Evolutionary conservation across 2,329 filamentous ascomycete species (phyloP).

Genomic region (Trichoderma guizhouense): DNA sequence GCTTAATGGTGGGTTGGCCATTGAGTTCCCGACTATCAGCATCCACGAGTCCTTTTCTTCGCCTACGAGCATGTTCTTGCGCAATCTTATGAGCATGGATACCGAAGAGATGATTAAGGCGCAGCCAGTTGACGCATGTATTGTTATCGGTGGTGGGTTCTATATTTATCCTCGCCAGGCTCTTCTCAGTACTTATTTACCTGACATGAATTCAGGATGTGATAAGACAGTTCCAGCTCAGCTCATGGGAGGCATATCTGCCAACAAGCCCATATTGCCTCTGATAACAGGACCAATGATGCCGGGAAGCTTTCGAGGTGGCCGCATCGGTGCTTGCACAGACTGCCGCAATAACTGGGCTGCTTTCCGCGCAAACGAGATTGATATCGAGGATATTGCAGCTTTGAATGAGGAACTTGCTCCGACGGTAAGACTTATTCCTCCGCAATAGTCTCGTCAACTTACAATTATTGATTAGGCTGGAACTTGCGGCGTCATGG

Average conservation of each 20-base stretch:
- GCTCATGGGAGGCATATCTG: constrained; percentile 71
- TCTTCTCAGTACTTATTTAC: background rate
- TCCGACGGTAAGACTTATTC: constrained; percentile 52
- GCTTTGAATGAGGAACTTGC: constrained; percentile 70
- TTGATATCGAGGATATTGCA: constrained; percentile 70
- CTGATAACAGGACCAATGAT: constrained; percentile 73
- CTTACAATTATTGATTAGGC: constrained; percentile 36
- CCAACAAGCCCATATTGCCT: constrained; percentile 67
- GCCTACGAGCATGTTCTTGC: constrained; percentile 71
- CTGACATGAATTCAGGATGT: constrained; percentile 50
- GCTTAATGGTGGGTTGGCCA: constrained; percentile 61
- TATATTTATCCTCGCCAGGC: accelerated
- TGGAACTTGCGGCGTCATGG: constrained; percentile 88
- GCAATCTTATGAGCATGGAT: constrained; percentile 77
- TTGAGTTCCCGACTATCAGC: constrained; percentile 73
- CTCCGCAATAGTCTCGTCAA: accelerated
- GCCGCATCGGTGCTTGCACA: constrained; percentile 67
- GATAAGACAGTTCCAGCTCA: constrained; percentile 74
- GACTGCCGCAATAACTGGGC: constrained; percentile 75
- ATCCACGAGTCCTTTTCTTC: constrained; percentile 66
- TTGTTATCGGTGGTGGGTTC: constrained; percentile 61
- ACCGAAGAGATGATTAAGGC: constrained; percentile 75
- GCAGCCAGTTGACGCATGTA: constrained; percentile 66
- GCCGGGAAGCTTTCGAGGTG: constrained; percentile 63
- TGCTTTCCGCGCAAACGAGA: constrained; percentile 58